Evolutionary conservation across 2,329 filamentous ascomycete genomes (phyloP).

Genomic region (Lecanoromycetidae sp.): DNA sequence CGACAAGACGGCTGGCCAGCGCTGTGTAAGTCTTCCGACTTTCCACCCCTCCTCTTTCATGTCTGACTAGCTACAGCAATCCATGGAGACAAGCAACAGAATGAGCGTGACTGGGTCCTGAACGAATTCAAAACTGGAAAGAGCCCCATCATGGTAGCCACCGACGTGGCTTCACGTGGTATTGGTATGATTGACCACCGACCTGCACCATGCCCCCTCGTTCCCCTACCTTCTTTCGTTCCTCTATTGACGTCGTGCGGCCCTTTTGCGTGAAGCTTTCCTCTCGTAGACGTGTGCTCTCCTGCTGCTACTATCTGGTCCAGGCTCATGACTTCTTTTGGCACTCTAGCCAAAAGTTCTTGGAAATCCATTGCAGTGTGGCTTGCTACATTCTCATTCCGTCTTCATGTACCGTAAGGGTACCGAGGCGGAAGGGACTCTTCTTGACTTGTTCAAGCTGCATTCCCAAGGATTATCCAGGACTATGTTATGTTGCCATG

Average conservation of each 20-base stretch:
- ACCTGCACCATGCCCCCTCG: no score
- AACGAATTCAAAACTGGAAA: slow-evolving; percentile 99
- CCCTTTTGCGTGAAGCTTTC: slow-evolving; percentile 61
- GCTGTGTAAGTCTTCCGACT: slow-evolving; percentile 54
- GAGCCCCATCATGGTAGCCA: slow-evolving; percentile 99
- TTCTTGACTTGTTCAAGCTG: slow-evolving; percentile 68
- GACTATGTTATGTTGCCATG: slow-evolving; percentile 49
- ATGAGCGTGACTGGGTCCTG: slow-evolving; percentile 98
- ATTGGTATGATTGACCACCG: slow-evolving; percentile 86
- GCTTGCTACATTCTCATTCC: slow-evolving; percentile 63
- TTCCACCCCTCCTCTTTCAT: not conserved
- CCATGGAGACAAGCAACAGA: slow-evolving; percentile 98
- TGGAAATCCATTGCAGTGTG: slow-evolving; percentile 67
- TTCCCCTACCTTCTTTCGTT: slow-evolving; percentile 26
- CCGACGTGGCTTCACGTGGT: slow-evolving; percentile 98
- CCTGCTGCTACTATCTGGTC: slow-evolving; percentile 81
- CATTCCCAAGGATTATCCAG: slow-evolving; percentile 58
- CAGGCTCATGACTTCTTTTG: slow-evolving; percentile 69
- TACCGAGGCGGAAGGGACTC: slow-evolving; percentile 70
- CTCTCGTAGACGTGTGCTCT: slow-evolving; percentile 82
- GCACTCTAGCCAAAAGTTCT: slow-evolving; percentile 73
- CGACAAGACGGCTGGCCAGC: slow-evolving; percentile 97
- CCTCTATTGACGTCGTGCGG: slow-evolving; percentile 46
- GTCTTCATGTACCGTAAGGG: slow-evolving; percentile 54
- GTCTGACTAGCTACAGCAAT: slow-evolving; percentile 54